Evolutionary conservation across 148 eudicot genomes (phyloP), one percentile per base, ranked within the genome.

Genomic region (Rheum nobile): DNA sequence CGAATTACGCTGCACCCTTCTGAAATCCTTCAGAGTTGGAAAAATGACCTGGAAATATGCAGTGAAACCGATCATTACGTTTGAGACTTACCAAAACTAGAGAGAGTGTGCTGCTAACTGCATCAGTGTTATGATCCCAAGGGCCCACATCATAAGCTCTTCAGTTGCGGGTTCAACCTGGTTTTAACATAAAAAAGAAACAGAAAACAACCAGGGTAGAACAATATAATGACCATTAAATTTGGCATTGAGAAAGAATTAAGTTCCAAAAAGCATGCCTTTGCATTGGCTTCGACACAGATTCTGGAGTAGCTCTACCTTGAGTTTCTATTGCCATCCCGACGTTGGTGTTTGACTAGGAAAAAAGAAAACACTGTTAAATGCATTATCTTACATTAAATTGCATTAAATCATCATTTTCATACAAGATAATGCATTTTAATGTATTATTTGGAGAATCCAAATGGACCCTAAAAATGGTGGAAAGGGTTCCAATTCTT

Each of bases 251-350:
- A 61, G 12, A 71, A 4, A 72, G 50, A 32, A 2, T 59, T n/a
- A 72, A 82, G 77, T 69, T 83, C 48, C 31, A 74, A 79, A 82
- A 82, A 43, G 82, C 93, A 85, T 85, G 90, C 88, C 88, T 89
- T 78, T 77, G 48, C 76, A 82, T 78, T 47, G 87, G 84, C 75
- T 84, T 82, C 85, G 80, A 82, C 79, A 79, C 79, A 75, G 80
- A 74, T 75, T 76, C 86, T 47, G 75, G 82, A 68, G 77, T 77
- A 74, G 81, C 61, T 75, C 83, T 84, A 82, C 86, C 85, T 82
- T 85, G 85, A 70, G 90, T 80, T 79, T 89, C 90, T 76, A 77
- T 83, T 57, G 77, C 85, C 79, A 84, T 79, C 77, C 84, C 87
- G 32, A 78, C 84, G 50, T 85, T 81, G 52, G 84, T 74, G 79